These are phyloP conservation scores for Aquilaria agallochum DNA, from an alignment of 441 rosid genomes.

Conservation along the genomic window DNA sequence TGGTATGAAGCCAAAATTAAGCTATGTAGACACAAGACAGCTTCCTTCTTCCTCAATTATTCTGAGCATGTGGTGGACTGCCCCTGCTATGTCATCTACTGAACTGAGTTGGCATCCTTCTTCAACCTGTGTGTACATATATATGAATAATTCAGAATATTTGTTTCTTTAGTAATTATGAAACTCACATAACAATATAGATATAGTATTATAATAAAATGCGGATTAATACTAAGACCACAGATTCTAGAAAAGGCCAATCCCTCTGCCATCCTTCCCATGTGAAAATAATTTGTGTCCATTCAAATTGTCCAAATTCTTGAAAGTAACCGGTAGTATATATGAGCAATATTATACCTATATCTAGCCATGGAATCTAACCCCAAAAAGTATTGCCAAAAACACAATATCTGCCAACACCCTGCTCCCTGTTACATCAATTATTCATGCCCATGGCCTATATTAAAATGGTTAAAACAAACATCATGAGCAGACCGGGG, in stretches of 20 bases:
- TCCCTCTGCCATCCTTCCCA: too few relatives aligned
- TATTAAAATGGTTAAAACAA: too few relatives aligned
- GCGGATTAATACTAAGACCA: too few relatives aligned
- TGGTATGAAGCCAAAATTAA: constrained; percentile 8
- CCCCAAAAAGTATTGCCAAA: constrained; percentile 1
- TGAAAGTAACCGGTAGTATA: too few relatives aligned
- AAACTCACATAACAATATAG: too few relatives aligned
- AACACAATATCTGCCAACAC: neutral
- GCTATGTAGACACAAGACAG: constrained; percentile 23
- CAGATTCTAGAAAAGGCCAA: too few relatives aligned
- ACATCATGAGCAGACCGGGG: constrained; percentile 25
- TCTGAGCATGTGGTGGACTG: constrained; percentile 80
- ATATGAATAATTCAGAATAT: constrained; percentile 7
- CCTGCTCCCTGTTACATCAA: too few relatives aligned
- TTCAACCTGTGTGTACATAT: constrained; percentile 48
- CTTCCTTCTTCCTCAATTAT: constrained; percentile 51
- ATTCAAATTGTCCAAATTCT: too few relatives aligned
- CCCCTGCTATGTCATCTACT: constrained; percentile 85
- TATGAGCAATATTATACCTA: too few relatives aligned
- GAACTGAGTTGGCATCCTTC: constrained; percentile 85
- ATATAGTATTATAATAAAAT: too few relatives aligned
- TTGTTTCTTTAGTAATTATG: too few relatives aligned
- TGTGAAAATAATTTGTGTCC: too few relatives aligned
- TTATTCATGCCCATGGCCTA: constrained; percentile 5
- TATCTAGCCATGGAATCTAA: neutral